A percentile compares a stretch with the other conserved stretches of the same genome.
Conservation (phyloP, 352 stramenopile genomes). For the Phytopythium litorale region DNA sequence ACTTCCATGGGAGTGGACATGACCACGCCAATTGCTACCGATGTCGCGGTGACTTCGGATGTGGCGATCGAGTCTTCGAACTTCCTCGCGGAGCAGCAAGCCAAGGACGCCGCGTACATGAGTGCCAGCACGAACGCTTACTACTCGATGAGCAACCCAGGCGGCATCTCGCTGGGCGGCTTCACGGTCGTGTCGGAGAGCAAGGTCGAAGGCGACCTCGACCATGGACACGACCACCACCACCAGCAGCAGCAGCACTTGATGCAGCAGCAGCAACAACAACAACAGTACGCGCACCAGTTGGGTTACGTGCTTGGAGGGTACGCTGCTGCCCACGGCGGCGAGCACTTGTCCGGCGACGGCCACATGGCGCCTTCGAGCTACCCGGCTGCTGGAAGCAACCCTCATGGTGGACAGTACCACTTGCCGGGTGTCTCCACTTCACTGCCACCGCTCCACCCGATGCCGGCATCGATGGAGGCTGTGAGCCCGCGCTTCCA, state of each 20-base stretch:
- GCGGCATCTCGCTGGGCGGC: constrained; percentile 1
- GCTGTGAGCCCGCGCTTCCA: neutral
- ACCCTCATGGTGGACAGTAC: neutral
- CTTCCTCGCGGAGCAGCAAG: neutral
- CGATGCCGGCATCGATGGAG: constrained; percentile 1
- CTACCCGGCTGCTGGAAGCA: neutral
- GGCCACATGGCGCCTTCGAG: neutral
- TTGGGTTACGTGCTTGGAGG: constrained; percentile 6
- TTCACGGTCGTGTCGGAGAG: constrained; percentile 6
- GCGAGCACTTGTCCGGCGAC: neutral
- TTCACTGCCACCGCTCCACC: constrained; percentile 2
- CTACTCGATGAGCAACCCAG: constrained; percentile 1
- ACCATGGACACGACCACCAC: neutral
- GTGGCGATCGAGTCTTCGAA: neutral
- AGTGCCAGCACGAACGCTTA: neutral
- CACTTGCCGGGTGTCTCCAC: neutral
- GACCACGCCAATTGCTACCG: neutral
- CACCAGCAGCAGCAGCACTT: neutral
- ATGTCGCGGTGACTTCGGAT: constrained; percentile 7
- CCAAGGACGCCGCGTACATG: constrained; percentile 1
- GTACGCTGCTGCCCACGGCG: neutral
- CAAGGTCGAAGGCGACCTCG: constrained; percentile 1
- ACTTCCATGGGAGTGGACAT: neutral
- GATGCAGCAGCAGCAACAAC: no score
- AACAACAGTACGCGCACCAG: constrained; percentile 9